A percentile compares a stretch with the other conserved stretches of the same genome.
Evolutionary conservation across 768 basidiomycete species (phyloP).

Genomic region (Arthromyces matolae): DNA sequence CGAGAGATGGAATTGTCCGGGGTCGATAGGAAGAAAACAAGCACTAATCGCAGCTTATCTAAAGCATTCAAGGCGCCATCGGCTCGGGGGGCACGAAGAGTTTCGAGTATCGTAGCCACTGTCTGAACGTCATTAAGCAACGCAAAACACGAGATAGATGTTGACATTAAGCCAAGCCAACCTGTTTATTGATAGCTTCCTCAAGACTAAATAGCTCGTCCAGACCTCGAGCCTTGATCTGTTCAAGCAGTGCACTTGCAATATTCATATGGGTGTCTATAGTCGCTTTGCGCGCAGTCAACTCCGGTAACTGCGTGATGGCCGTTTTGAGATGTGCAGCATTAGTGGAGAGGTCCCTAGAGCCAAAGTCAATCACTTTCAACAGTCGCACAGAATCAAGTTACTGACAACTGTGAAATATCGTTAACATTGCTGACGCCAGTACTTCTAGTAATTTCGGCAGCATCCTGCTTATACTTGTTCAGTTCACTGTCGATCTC

Average conservation of each 20-base stretch:
- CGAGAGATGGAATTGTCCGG: slow-evolving; percentile 78
- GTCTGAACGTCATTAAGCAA: slow-evolving; percentile 40
- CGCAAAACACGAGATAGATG: background rate
- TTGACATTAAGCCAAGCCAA: too few species aligned
- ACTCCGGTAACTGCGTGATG: slow-evolving; percentile 93
- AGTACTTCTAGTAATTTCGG: slow-evolving; percentile 93
- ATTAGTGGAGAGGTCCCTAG: slow-evolving; percentile 86
- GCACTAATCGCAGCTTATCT: slow-evolving; percentile 90
- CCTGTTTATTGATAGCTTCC: slow-evolving; percentile 86
- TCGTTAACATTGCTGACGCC: slow-evolving; percentile 96
- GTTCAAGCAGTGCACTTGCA: slow-evolving; percentile 88
- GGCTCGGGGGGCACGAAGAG: slow-evolving; percentile 69
- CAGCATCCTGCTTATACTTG: slow-evolving; percentile 92
- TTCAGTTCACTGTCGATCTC: slow-evolving; percentile 92
- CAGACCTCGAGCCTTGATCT: slow-evolving; percentile 91
- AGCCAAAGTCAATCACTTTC: slow-evolving; percentile 1
- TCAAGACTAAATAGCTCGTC: slow-evolving; percentile 98
- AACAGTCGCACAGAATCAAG: background rate
- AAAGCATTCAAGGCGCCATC: slow-evolving; percentile 63
- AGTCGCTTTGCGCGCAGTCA: slow-evolving; percentile 94
- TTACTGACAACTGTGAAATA: slow-evolving; percentile 82
- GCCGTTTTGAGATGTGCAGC: slow-evolving; percentile 94
- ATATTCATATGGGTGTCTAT: slow-evolving; percentile 99
- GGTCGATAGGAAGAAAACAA: slow-evolving; percentile 93
- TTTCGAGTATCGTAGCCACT: slow-evolving; percentile 77